A percentile compares a stretch with the other conserved stretches of the same genome.
Conservation (phyloP, 164 flowering plant species). For the Macadamia tetraphylla region DNA sequence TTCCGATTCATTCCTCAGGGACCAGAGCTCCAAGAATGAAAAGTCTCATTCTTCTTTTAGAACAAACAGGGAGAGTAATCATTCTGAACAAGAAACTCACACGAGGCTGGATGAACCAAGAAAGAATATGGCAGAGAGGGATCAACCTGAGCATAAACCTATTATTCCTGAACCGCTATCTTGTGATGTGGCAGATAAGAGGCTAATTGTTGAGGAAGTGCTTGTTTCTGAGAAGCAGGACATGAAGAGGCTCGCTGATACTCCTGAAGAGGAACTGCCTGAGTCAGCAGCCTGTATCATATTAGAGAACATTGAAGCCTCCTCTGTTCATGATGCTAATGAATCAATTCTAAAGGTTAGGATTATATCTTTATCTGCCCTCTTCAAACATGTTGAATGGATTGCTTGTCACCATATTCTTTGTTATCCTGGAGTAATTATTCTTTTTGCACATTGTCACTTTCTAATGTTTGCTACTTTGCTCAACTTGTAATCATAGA, state of each 20-base stretch:
- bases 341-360: slow-evolving; percentile 30
- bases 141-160: slow-evolving; percentile 15
- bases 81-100: slow-evolving; percentile 14
- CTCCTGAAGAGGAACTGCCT: slow-evolving; percentile 8
- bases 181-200: slow-evolving; percentile 9
- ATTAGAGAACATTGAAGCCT: slow-evolving; percentile 6
- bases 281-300: slow-evolving; percentile 13
- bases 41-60: slow-evolving; percentile 19
- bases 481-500: no score
- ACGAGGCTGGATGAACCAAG: slow-evolving; percentile 17
- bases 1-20: slow-evolving; percentile 16
- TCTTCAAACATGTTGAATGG: background rate
- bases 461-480: no score
- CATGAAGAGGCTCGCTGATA: slow-evolving; percentile 1
- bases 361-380: slow-evolving; percentile 1
- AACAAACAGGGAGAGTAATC: slow-evolving; percentile 11
- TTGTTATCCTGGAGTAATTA: no score
- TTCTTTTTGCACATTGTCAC: no score
- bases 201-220: slow-evolving; percentile 12
- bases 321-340: slow-evolving; percentile 11
- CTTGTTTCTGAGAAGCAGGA: slow-evolving; percentile 12
- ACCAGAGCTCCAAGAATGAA: slow-evolving; percentile 23
- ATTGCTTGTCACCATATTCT: slow-evolving; percentile 1
- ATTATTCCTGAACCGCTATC: slow-evolving; percentile 8
- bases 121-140: slow-evolving; percentile 14